A percentile compares a stretch with the other conserved stretches of the same genome.
phyloP scores from a whole-genome alignment of 1,284 basidiomycete species.

The Cryptococcus sp. region DNA sequence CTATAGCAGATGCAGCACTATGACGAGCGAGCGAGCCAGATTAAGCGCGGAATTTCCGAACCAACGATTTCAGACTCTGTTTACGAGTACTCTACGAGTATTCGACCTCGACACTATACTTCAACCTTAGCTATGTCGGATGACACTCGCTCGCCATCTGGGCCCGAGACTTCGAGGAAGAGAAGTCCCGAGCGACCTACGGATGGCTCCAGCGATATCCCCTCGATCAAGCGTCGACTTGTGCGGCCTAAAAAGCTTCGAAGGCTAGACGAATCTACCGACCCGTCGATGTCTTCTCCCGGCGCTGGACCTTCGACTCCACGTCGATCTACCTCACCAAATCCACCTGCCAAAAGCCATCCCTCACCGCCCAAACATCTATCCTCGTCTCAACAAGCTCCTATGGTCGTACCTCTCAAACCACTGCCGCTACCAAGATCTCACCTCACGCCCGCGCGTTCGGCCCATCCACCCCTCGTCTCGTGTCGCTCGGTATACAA shows the following conservation, averaged over 20 bases:
- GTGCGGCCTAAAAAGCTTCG: constrained; percentile 37
- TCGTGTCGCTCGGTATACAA: constrained; percentile 86
- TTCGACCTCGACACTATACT: no score
- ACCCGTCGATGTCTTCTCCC: neutral
- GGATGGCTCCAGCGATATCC: neutral
- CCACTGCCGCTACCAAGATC: constrained; percentile 17
- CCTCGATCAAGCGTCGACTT: constrained; percentile 28
- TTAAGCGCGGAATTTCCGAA: no score
- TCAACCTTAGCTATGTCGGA: no score
- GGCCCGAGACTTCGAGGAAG: no score
- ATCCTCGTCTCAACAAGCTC: neutral
- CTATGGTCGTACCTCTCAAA: no score
- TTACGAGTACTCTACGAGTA: no score
- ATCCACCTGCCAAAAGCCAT: neutral
- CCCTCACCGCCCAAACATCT: no score
- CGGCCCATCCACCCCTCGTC: constrained; percentile 64
- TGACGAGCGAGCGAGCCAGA: no score
- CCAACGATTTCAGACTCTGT: no score
- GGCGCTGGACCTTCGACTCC: constrained; percentile 5
- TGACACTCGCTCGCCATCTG: no score
- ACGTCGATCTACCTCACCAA: neutral
- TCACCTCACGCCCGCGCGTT: constrained; percentile 61
- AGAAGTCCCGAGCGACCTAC: no score
- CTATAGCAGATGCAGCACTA: no score
- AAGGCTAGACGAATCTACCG: constrained; percentile 11